These are phyloP conservation scores for Capsicum rhomboideum DNA, from an alignment of 257 asterid genomes.

Conservation along the genomic window DNA sequence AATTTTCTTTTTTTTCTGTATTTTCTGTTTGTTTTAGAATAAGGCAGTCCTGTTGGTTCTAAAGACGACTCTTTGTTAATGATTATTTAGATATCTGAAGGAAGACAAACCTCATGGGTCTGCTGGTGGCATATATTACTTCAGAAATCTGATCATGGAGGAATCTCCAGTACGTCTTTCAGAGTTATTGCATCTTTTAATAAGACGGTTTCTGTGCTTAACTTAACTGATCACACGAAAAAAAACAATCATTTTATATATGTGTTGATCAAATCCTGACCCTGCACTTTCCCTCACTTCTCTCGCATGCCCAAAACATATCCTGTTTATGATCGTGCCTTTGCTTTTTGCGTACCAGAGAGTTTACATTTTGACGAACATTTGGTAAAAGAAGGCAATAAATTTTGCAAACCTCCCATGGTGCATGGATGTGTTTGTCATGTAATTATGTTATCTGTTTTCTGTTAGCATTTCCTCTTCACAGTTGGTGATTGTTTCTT, in stretches of 20 bases:
- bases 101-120: constrained; percentile 92
- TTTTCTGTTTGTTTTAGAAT: neutral
- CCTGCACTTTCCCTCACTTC: neutral
- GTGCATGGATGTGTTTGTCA: neutral
- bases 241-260: neutral
- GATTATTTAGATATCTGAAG: constrained; percentile 49
- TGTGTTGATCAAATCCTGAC: neutral
- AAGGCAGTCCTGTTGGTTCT: neutral
- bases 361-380: neutral
- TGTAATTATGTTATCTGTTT: neutral
- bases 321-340: neutral
- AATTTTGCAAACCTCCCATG: neutral
- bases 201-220: neutral
- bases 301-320: neutral
- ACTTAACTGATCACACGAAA: neutral
- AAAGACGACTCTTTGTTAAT: neutral
- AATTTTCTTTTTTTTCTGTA: neutral
- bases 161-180: constrained; percentile 62
- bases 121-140: constrained; percentile 73
- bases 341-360: neutral
- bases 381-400: neutral
- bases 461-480: neutral
- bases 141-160: constrained; percentile 77
- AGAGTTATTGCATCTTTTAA: neutral
- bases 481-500: neutral